A percentile compares a stretch with the other conserved stretches of the same genome.
These are phyloP conservation scores for Amniculicola lignicola DNA, from an alignment of 495 filamentous ascomycete species.

Conservation along the genomic window DNA sequence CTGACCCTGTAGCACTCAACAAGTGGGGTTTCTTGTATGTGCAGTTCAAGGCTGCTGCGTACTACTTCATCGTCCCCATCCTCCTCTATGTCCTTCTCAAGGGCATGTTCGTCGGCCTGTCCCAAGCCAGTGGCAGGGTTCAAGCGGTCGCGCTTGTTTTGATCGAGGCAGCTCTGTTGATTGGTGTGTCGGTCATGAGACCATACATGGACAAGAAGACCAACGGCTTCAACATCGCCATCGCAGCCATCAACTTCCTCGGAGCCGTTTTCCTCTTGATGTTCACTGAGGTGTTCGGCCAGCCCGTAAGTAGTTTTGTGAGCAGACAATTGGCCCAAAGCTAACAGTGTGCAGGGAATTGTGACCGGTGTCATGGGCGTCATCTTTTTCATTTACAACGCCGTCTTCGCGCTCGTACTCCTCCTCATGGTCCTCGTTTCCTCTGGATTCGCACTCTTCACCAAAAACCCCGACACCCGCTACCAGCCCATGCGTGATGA, in stretches of 20 bases:
- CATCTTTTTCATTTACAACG: constrained; percentile 89
- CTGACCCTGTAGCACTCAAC: constrained; percentile 86
- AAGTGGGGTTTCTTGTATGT: constrained; percentile 99
- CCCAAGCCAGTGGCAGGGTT: constrained; percentile 65
- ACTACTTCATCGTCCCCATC: constrained; percentile 90
- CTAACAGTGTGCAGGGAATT: constrained; percentile 51
- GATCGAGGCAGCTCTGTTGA: constrained; percentile 77
- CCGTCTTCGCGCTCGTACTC: constrained; percentile 78
- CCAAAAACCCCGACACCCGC: constrained; percentile 92
- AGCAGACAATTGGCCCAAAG: background rate
- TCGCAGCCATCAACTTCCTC: constrained; percentile 84
- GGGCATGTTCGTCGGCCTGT: constrained; percentile 86
- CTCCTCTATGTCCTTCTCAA: constrained; percentile 80
- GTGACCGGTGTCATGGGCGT: constrained; percentile 94
- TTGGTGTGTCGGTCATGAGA: constrained; percentile 73
- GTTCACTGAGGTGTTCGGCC: constrained; percentile 92
- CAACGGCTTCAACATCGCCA: constrained; percentile 94
- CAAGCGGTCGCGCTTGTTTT: constrained; percentile 84
- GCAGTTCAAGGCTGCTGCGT: constrained; percentile 92
- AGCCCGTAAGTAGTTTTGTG: constrained; percentile 62
- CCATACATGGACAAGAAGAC: constrained; percentile 99
- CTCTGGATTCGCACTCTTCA: constrained; percentile 75
- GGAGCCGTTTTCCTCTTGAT: constrained; percentile 89
- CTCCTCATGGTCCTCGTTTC: constrained; percentile 84
- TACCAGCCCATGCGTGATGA: constrained; percentile 98